Evolutionary conservation across 2,329 filamentous ascomycete genomes (phyloP), one percentile per base, ranked within the genome.

Genomic region (Ascosphaera acerosa): DNA sequence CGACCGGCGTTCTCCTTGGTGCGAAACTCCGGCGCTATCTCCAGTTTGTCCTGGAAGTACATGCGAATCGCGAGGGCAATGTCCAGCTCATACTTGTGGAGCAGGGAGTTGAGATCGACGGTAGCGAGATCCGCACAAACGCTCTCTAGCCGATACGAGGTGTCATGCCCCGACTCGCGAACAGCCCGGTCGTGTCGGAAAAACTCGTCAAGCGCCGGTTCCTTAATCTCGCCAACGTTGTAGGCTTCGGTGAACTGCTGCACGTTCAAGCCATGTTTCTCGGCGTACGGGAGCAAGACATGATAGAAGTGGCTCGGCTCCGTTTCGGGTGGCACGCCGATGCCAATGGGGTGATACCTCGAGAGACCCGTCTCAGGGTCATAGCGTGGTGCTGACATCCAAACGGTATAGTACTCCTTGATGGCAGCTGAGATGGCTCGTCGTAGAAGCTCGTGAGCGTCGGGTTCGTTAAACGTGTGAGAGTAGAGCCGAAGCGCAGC

Each of bases 61-160:
- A 64, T 75, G 34, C 78, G 76, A 42, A 97, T 91, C 6, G 70
- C 75, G 37, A 76, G 70, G 2, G 77, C 73, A 47, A 97, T 92
- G 44, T 97, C 87, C 18, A 72, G 72, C 54, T 97, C 87, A 47
- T 94, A 94, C 54, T 94, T 94, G 66, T 87, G 97, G 17, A 97
- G 59, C 18, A 91, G 61, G 17, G 81, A 87, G 55, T 97, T 94
- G 33, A 94, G 63, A 46, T 97, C 87, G 35, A 94, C 78, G 0
- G 82, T 92, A 7, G 82, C 87, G 16, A 94, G 60, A 46, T 92
- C 70, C 7, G 78, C 87, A 42, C 76, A 82, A 15, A 89, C 64
- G 29, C 70, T 73, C 53, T 94, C 87, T 14, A 97, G 62, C 12
- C 87, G 77, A 53, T 94, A 94, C 10, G 77, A 77, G 2, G 87